Percentiles rank a stretch among this genome's conserved stretches.
Conservation (phyloP, 768 basidiomycete species). For the Boletus reticulatus region DNA sequence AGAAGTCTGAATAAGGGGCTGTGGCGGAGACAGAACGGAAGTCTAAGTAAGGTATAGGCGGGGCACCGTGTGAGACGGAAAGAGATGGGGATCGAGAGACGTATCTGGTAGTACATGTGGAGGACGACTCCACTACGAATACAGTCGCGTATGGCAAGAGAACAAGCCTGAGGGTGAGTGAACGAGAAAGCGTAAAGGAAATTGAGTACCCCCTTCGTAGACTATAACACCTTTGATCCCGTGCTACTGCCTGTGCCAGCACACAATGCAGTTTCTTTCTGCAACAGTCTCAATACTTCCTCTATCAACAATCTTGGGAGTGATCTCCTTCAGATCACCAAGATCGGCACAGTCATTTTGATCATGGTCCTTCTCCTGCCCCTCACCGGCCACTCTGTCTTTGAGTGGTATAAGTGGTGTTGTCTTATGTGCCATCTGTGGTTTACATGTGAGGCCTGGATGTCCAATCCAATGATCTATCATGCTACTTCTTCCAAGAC, state of each 20-base stretch:
- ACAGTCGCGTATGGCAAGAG: too few species aligned
- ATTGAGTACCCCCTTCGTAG: too few species aligned
- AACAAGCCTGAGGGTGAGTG: too few species aligned
- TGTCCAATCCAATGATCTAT: constrained; percentile 62
- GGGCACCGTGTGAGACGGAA: too few species aligned
- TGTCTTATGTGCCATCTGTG: constrained; percentile 63
- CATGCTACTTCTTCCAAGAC: constrained; percentile 31
- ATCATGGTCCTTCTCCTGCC: constrained; percentile 70
- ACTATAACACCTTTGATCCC: constrained; percentile 69
- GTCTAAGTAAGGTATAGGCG: too few species aligned
- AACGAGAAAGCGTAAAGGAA: too few species aligned
- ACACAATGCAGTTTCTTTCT: constrained; percentile 69
- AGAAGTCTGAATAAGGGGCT: too few species aligned
- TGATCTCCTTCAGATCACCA: constrained; percentile 76
- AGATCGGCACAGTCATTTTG: constrained; percentile 76
- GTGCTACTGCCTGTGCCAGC: constrained; percentile 75
- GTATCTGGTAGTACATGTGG: too few species aligned
- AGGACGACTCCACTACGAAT: too few species aligned
- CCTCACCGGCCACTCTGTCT: constrained; percentile 65
- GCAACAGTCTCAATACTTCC: constrained; percentile 73
- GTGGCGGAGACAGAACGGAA: too few species aligned
- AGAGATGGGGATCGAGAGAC: too few species aligned
- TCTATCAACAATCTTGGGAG: constrained; percentile 82
- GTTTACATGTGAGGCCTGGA: constrained; percentile 75
- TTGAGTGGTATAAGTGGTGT: constrained; percentile 91